Base-by-base conservation (phyloP, 768 basidiomycete genomes). In the Mycena capillaripes region DNA sequence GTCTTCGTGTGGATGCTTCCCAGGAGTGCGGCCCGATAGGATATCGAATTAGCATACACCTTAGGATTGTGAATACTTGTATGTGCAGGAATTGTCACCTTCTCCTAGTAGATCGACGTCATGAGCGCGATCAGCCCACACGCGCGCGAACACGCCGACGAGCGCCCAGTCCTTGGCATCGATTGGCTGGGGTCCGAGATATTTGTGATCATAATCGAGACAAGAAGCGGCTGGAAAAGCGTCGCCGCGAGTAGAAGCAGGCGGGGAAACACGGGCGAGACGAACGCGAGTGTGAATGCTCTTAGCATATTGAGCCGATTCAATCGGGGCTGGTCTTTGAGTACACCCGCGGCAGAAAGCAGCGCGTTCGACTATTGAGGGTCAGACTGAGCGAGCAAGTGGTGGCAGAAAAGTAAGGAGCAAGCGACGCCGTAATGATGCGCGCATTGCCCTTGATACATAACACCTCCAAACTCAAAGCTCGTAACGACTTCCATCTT, bases 1-100 rank as follows among this genome's bases (percentile, higher is more conserved):
- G 69, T 70, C 30, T 70, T 70, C 14, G 36, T 36, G 40, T 70
- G 64, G 40, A 70, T 70, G 30, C 61, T 70, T 10, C 69, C 69
- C 10, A 70, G 53, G 5, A 70, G 42, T 3, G 69, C 69, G 3
- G 38, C 69, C n/a, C 69, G 69, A 32, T 70, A 70, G 2, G 16
- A 46, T 19, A 70, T 53, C 4, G 69, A 42, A 12, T 36, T 62
- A 40, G 63, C 23, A 60, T 62, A 64, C 1, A 70, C 61, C 69
- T 70, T 8, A 9, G 3, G 19, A 9, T 21, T 16, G 2, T 46
- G 14, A 55, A 25, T n/a, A 11, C 23, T 30, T 11, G 8, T 19
- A 23, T 25, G n/a, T 17, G 42, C n/a, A 60, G n/a, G 34, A 12
- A 12, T 36, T 12, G 5, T 19, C 12, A 72, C 71, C 71, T 72